These are phyloP conservation scores for Sporothrix variecibatus DNA, from an alignment of 2,329 filamentous ascomycete species.

Conservation along the genomic window DNA sequence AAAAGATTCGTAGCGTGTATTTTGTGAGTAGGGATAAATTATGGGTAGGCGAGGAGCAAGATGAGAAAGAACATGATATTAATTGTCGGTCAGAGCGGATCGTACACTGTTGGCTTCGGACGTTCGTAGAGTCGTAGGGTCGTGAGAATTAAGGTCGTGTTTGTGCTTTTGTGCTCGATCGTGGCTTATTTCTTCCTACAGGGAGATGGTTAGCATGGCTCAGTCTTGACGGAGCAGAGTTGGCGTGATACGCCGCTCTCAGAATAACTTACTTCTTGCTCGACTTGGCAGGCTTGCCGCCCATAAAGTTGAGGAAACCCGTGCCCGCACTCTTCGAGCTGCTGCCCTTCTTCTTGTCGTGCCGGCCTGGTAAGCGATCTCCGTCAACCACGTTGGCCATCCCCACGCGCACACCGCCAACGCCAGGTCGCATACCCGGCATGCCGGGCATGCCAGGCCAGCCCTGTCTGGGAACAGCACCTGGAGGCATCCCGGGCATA, in stretches of 20 bases:
- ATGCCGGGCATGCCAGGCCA: neutral
- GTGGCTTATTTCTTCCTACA: conserved; percentile 16
- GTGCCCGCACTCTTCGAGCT: conserved; percentile 19
- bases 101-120: neutral
- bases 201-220: neutral
- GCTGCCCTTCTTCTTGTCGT: conserved; percentile 30
- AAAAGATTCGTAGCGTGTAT: too few species aligned
- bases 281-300: conserved; percentile 29
- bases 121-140: neutral
- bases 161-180: neutral
- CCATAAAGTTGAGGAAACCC: conserved; percentile 27
- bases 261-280: conserved; percentile 30
- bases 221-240: too few species aligned
- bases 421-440: neutral
- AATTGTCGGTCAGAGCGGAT: neutral
- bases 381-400: conserved; percentile 28
- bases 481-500: conserved; percentile 17
- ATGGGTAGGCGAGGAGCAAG: neutral
- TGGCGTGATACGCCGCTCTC: neutral
- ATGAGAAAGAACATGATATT: neutral
- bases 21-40: neutral
- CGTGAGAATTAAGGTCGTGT: neutral
- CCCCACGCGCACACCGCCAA: neutral
- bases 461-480: neutral
- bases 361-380: conserved; percentile 14